Conservation (phyloP, 2,329 filamentous ascomycete genomes). For the Aspergillus sp. region DNA sequence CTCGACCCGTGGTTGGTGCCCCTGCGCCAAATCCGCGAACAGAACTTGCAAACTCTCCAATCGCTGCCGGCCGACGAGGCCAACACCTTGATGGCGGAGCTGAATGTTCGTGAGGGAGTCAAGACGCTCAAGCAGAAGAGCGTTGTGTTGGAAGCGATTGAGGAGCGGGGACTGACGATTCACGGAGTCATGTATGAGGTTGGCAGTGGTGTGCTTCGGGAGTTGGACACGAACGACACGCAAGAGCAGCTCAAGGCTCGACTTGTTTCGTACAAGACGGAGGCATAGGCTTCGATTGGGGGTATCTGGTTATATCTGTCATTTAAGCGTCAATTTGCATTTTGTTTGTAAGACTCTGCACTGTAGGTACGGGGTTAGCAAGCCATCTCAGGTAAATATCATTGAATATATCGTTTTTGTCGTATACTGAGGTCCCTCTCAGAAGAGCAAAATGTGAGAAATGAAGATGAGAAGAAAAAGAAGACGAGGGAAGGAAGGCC, state of each 20-base stretch:
- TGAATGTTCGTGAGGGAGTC: conserved; percentile 67
- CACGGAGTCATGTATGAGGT: conserved; percentile 74
- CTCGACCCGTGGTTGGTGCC: conserved; percentile 58
- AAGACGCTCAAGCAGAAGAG: conserved; percentile 62
- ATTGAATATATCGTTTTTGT: too few relatives aligned
- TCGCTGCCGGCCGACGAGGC: conserved; percentile 43
- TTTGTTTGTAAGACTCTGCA: too few relatives aligned
- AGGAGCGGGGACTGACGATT: conserved; percentile 63
- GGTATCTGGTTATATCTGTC: background rate
- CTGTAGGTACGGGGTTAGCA: too few relatives aligned
- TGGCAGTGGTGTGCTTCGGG: conserved; percentile 47
- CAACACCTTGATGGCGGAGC: conserved; percentile 60
- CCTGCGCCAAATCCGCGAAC: conserved; percentile 48
- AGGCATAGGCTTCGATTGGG: conserved; percentile 7
- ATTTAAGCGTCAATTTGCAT: too few relatives aligned
- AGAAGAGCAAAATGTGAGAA: background rate
- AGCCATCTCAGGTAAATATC: too few relatives aligned
- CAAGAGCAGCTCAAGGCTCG: conserved; percentile 34
- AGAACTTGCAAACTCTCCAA: conserved; percentile 47
- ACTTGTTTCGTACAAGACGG: conserved; percentile 35
- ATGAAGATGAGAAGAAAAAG: background rate
- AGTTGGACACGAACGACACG: conserved; percentile 43
- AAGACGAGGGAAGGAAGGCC: background rate
- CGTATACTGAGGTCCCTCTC: too few relatives aligned
- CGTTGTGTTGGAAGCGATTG: conserved; percentile 62